These are phyloP conservation scores for Rhizopogon rudus DNA, from an alignment of 768 basidiomycete species.

Conservation along the genomic window DNA sequence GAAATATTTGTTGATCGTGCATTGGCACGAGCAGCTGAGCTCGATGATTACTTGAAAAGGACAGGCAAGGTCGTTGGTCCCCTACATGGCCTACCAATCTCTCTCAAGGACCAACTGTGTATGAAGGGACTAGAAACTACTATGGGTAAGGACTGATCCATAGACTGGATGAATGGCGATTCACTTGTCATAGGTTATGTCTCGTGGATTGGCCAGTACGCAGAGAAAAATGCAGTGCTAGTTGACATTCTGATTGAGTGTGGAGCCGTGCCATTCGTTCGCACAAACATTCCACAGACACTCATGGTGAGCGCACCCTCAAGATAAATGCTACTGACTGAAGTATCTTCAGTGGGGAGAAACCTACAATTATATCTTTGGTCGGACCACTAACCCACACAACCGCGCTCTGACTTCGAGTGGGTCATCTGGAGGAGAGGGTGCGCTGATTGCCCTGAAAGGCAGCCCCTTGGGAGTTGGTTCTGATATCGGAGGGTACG, in stretches of 20 bases:
- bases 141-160: constrained; percentile 32
- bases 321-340: neutral
- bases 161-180: constrained; percentile 14
- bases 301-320: constrained; percentile 45
- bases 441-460: constrained; percentile 51
- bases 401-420: constrained; percentile 69
- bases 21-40: constrained; percentile 52
- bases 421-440: constrained; percentile 86
- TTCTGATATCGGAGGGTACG: constrained; percentile 74
- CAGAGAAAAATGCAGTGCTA: constrained; percentile 54
- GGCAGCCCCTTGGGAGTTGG: constrained; percentile 48
- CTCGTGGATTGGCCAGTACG: constrained; percentile 60
- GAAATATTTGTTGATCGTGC: constrained; percentile 77
- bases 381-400: constrained; percentile 70
- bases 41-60: constrained; percentile 64
- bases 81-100: constrained; percentile 71
- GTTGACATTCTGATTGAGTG: constrained; percentile 57
- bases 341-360: constrained; percentile 56
- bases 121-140: constrained; percentile 67
- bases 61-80: constrained; percentile 68
- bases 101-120: constrained; percentile 69
- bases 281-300: constrained; percentile 65
- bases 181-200: constrained; percentile 36
- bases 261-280: constrained; percentile 38
- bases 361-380: constrained; percentile 74